Evolutionary conservation across 2,329 filamentous ascomycete species (phyloP).

Genomic region (Colletotrichum falcatum): DNA sequence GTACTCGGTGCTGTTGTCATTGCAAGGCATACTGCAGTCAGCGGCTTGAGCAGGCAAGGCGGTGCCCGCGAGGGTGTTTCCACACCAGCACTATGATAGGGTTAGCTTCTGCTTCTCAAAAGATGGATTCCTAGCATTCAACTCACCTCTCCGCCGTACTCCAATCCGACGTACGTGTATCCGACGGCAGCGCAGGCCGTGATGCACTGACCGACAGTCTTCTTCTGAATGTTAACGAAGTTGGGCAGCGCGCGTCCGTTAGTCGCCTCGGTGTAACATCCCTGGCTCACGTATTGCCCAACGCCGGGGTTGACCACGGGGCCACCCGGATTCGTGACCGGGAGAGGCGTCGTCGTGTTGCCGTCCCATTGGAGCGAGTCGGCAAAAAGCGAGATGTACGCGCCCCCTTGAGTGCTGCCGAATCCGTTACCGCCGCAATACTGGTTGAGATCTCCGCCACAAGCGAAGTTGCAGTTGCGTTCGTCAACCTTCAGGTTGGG

Average conservation of each 20-base stretch:
- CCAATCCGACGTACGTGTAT: constrained; percentile 51
- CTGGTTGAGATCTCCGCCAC: constrained; percentile 61
- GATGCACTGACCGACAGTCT: constrained; percentile 46
- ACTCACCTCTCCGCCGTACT: constrained; percentile 54
- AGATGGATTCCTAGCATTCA: neutral
- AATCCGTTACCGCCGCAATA: constrained; percentile 65
- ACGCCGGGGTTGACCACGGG: constrained; percentile 55
- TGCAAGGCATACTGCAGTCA: constrained; percentile 52
- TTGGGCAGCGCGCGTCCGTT: constrained; percentile 43
- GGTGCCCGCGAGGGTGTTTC: constrained; percentile 46
- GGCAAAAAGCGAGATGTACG: constrained; percentile 63
- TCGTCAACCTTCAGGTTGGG: constrained; percentile 58
- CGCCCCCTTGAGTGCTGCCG: constrained; percentile 47
- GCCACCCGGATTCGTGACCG: constrained; percentile 39
- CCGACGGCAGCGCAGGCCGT: constrained; percentile 46
- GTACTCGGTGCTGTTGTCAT: constrained; percentile 51
- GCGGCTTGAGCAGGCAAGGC: constrained; percentile 46
- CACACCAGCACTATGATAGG: constrained; percentile 52
- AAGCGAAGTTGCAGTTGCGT: constrained; percentile 63
- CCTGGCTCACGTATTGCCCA: constrained; percentile 42
- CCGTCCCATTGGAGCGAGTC: constrained; percentile 49
- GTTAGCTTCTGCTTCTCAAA: neutral
- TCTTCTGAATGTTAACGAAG: constrained; percentile 34
- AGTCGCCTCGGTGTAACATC: constrained; percentile 44
- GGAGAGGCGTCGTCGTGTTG: constrained; percentile 44